phyloP scores from a whole-genome alignment of 2,329 filamentous ascomycete species.

The Leptographium flavum region DNA sequence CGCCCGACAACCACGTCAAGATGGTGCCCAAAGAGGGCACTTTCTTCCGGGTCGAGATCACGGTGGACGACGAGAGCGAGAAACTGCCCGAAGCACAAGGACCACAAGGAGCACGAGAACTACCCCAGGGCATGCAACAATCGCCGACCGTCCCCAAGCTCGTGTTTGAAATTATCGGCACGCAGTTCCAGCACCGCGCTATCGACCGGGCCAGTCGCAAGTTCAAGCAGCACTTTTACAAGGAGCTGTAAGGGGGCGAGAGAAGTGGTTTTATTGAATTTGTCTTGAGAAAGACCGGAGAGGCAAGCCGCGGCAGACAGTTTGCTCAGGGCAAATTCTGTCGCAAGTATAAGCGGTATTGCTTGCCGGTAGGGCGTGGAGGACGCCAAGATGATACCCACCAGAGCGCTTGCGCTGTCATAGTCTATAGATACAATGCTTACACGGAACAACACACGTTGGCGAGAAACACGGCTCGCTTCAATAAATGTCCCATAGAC shows the following conservation, averaged over 20 bases:
- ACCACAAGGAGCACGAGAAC: no score
- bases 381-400: background rate
- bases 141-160: constrained; percentile 22
- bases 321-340: no score
- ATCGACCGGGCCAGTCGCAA: constrained; percentile 81
- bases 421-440: no score
- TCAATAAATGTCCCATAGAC: constrained; percentile 86
- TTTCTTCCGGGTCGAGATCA: constrained; percentile 62
- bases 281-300: no score
- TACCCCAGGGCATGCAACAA: no score
- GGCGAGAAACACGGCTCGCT: background rate
- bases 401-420: background rate
- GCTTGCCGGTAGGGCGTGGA: no score
- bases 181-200: constrained; percentile 71
- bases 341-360: no score
- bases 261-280: no score
- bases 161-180: constrained; percentile 74
- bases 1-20: constrained; percentile 55
- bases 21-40: constrained; percentile 82
- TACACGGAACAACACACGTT: no score
- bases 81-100: no score
- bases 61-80: constrained; percentile 15
- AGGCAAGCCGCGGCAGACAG: no score
- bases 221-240: constrained; percentile 73
- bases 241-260: constrained; percentile 39